phyloP scores from a whole-genome alignment of 2,329 filamentous ascomycete genomes.

The Aspergillus arachidicola region DNA sequence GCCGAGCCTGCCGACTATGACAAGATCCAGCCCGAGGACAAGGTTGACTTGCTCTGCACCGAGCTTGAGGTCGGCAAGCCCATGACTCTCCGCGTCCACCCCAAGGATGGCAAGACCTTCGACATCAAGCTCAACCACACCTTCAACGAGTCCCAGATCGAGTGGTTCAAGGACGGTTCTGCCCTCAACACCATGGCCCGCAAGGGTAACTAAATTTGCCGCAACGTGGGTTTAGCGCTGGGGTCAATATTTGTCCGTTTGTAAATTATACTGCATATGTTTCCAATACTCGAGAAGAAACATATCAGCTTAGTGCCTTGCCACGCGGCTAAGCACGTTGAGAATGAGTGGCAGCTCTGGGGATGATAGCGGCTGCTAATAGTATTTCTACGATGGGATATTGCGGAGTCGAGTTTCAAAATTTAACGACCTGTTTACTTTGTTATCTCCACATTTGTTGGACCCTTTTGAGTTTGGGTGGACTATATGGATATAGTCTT shows the following conservation, averaged over 20 bases:
- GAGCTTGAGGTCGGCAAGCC: slow-evolving; percentile 91
- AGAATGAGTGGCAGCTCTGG: slow-evolving; percentile 18
- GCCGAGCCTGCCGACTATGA: slow-evolving; percentile 94
- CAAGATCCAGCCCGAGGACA: slow-evolving; percentile 91
- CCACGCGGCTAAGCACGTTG: background rate
- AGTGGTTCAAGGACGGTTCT: slow-evolving; percentile 99
- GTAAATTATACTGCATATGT: slow-evolving; percentile 30
- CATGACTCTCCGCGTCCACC: slow-evolving; percentile 87
- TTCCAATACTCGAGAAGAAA: slow-evolving; percentile 19
- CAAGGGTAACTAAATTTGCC: slow-evolving; percentile 43
- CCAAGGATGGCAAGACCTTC: slow-evolving; percentile 79
- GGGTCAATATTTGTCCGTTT: slow-evolving; percentile 16
- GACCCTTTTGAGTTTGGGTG: slow-evolving; percentile 34
- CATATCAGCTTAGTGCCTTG: slow-evolving; percentile 4
- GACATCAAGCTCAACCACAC: slow-evolving; percentile 88
- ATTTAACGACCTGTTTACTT: slow-evolving; percentile 38
- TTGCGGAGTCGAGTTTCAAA: slow-evolving; percentile 39
- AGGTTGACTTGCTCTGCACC: slow-evolving; percentile 85
- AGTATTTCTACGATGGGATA: slow-evolving; percentile 32
- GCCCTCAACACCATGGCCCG: slow-evolving; percentile 99
- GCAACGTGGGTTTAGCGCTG: slow-evolving; percentile 6
- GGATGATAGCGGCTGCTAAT: slow-evolving; percentile 21
- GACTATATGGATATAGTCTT: slow-evolving; percentile 44
- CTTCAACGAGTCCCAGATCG: slow-evolving; percentile 96
- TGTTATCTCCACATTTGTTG: slow-evolving; percentile 26